These are phyloP conservation scores for Hypoxylon sp. DNA, from an alignment of 2,329 filamentous ascomycete genomes.

Conservation along the genomic window DNA sequence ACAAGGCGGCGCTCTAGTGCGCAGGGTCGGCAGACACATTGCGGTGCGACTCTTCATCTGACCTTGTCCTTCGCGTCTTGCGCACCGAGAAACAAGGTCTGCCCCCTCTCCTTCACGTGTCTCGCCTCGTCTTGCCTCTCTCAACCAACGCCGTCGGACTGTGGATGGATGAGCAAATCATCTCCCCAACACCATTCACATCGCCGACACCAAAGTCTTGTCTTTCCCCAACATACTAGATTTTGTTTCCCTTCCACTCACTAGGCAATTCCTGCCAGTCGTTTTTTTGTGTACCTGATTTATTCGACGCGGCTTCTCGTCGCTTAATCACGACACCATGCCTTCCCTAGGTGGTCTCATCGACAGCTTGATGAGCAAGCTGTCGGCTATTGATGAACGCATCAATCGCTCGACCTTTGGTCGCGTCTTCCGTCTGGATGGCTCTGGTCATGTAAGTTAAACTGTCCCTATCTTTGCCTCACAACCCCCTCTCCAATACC, in stretches of 20 bases:
- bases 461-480: slow-evolving; percentile 3
- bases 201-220: slow-evolving; percentile 3
- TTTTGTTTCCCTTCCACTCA: slow-evolving; percentile 10
- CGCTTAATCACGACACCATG: slow-evolving; percentile 35
- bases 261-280: slow-evolving; percentile 7
- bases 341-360: slow-evolving; percentile 16
- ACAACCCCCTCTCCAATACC: not conserved
- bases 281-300: slow-evolving; percentile 16
- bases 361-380: slow-evolving; percentile 39
- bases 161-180: not conserved
- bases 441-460: slow-evolving; percentile 73
- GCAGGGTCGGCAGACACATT: slow-evolving; percentile 38
- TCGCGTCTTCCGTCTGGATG: slow-evolving; percentile 73
- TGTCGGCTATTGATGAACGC: slow-evolving; percentile 49
- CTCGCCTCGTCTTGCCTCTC: slow-evolving; percentile 17
- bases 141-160: slow-evolving; percentile 4
- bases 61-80: slow-evolving; percentile 26
- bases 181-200: slow-evolving; percentile 8
- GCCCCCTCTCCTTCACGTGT: slow-evolving; percentile 13
- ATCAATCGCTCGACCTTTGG: slow-evolving; percentile 62
- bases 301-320: slow-evolving; percentile 19
- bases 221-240: slow-evolving; percentile 2
- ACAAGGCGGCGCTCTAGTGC: slow-evolving; percentile 20
- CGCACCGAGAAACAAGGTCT: slow-evolving; percentile 2
- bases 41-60: slow-evolving; percentile 33